Evolutionary conservation across 495 filamentous ascomycete species (phyloP).

Genomic region (Pseudevernia furfuracea): DNA sequence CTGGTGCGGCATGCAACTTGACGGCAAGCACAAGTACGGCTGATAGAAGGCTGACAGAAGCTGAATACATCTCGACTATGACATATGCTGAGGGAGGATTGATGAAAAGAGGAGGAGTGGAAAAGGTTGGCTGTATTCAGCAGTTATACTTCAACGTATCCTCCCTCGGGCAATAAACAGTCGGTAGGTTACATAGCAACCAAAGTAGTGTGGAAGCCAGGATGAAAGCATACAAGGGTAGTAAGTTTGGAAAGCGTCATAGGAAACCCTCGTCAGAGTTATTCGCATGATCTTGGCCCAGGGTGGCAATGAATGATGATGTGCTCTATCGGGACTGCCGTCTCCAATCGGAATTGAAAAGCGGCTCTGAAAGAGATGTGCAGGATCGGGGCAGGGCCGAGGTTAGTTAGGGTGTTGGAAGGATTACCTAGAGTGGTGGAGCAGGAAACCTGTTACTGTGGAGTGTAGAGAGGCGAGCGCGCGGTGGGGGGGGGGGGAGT

Average conservation of each 20-base stretch:
- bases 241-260: background rate
- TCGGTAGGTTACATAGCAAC: background rate
- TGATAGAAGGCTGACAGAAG: background rate
- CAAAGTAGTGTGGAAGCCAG: background rate
- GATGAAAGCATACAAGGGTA: background rate
- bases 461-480: background rate
- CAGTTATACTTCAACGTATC: background rate
- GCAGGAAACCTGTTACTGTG: no score
- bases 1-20: constrained; percentile 10
- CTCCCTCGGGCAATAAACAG: background rate
- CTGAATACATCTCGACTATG: constrained; percentile 3
- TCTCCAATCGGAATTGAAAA: background rate
- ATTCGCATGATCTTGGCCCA: background rate
- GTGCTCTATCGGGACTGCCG: background rate
- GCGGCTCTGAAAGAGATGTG: background rate
- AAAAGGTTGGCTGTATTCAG: background rate
- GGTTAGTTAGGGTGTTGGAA: background rate
- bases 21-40: constrained; percentile 2
- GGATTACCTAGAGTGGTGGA: no score
- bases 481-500: background rate
- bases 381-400: background rate
- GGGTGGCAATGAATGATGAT: background rate
- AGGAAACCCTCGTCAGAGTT: background rate
- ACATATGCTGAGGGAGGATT: background rate
- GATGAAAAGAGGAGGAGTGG: background rate